These are phyloP conservation scores for Termitomyces sp. DNA, from an alignment of 768 basidiomycete genomes.

Conservation along the genomic window DNA sequence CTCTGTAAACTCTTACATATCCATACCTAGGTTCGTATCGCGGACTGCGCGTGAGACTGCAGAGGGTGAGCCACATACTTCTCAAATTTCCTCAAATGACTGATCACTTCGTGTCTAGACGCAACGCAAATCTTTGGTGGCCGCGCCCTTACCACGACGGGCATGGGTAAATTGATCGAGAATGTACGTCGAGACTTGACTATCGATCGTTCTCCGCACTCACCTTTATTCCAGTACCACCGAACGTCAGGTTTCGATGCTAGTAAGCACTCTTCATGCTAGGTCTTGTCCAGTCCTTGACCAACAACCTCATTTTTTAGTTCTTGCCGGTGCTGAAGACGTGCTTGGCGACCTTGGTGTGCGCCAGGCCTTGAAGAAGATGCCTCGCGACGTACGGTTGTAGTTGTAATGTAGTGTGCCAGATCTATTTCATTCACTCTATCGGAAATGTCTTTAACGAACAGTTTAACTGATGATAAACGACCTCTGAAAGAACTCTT, in stretches of 20 bases:
- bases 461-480: not conserved
- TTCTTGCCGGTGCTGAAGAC: constrained; percentile 78
- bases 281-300: not conserved
- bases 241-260: constrained; percentile 83
- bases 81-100: constrained; percentile 33
- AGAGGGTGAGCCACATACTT: constrained; percentile 35
- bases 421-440: too few species aligned
- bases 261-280: constrained; percentile 34
- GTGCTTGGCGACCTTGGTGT: constrained; percentile 74
- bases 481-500: not conserved
- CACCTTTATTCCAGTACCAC: constrained; percentile 55
- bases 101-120: constrained; percentile 36
- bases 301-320: constrained; percentile 18
- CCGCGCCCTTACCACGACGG: constrained; percentile 79
- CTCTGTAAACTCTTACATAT: not conserved
- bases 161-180: constrained; percentile 84
- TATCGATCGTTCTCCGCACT: constrained; percentile 1
- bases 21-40: constrained; percentile 61
- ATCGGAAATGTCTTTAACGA: too few species aligned
- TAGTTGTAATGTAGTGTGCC: too few species aligned
- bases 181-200: constrained; percentile 47
- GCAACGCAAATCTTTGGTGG: constrained; percentile 89
- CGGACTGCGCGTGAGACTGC: constrained; percentile 69
- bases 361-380: constrained; percentile 67
- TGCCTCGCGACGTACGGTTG: constrained; percentile 42